phyloP scores from a whole-genome alignment of 1,284 basidiomycete species.

The Cryptococcus jaspeensis region DNA sequence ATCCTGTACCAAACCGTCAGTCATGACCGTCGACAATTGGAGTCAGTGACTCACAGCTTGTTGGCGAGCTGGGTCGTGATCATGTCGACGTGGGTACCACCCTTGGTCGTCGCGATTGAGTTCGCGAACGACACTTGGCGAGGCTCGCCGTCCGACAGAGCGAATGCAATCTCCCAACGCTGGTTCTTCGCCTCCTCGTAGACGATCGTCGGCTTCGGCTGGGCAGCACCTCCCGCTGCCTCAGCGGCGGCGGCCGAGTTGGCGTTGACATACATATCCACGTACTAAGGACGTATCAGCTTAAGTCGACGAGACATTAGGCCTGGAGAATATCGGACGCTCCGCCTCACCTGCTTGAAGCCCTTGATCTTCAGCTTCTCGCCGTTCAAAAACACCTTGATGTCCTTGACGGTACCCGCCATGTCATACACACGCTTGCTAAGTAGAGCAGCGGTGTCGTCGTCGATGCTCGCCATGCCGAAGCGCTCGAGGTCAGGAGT shows the following conservation, averaged over 20 bases:
- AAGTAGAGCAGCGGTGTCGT: slow-evolving; percentile 84
- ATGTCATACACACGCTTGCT: slow-evolving; percentile 97
- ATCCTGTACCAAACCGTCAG: slow-evolving; percentile 52
- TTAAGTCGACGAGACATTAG: background rate
- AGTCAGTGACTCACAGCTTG: slow-evolving; percentile 54
- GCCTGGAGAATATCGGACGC: background rate
- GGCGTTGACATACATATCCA: slow-evolving; percentile 85
- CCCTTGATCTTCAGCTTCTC: slow-evolving; percentile 89
- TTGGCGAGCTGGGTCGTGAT: slow-evolving; percentile 90
- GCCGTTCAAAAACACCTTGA: slow-evolving; percentile 93
- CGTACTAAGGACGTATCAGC: slow-evolving; percentile 58
- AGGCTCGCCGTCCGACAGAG: slow-evolving; percentile 80
- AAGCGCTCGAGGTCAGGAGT: slow-evolving; percentile 89
- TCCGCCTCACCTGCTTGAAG: slow-evolving; percentile 81
- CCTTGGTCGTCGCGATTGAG: slow-evolving; percentile 95
- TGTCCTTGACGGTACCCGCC: slow-evolving; percentile 88
- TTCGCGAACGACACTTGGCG: slow-evolving; percentile 98
- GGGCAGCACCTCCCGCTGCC: slow-evolving; percentile 71
- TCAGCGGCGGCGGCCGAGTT: slow-evolving; percentile 57
- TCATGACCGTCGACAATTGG: background rate
- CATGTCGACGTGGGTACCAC: slow-evolving; percentile 88
- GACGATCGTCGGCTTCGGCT: slow-evolving; percentile 73
- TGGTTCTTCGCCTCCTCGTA: slow-evolving; percentile 71
- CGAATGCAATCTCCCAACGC: slow-evolving; percentile 96
- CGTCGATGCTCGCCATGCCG: slow-evolving; percentile 88